phyloP scores from a whole-genome alignment of 768 basidiomycete species.

The Suillus cothurnatus region DNA sequence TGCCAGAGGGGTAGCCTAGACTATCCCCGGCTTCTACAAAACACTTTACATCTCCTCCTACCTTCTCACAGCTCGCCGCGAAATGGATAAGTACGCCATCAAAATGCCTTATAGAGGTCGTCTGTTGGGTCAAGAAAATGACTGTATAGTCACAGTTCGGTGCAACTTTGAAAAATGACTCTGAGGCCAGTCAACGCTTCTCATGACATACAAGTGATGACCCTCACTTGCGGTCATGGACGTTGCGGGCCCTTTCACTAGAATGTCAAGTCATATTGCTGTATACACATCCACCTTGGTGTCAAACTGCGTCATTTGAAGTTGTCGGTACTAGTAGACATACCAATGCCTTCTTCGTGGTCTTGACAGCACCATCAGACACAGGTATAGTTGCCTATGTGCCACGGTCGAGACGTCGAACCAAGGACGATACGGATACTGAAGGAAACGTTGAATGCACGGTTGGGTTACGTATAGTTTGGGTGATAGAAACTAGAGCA shows the following conservation, averaged over 20 bases:
- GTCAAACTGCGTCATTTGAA: background rate
- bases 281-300: background rate
- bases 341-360: background rate
- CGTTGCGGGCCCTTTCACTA: background rate
- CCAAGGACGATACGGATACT: background rate
- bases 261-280: background rate
- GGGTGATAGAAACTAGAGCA: no score
- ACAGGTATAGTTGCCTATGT: background rate
- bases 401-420: background rate
- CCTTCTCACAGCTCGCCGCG: background rate
- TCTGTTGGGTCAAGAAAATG: no score
- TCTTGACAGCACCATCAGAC: background rate
- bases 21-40: background rate
- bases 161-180: no score
- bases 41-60: background rate
- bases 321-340: background rate
- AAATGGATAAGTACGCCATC: background rate
- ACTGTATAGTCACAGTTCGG: no score
- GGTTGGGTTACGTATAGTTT: background rate
- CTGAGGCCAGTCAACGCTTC: background rate
- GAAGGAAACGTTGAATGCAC: background rate
- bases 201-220: background rate
- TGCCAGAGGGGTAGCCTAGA: background rate
- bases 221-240: background rate
- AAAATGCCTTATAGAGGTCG: no score